A percentile compares a stretch with the other conserved stretches of the same genome.
These are phyloP conservation scores for Lolium rigidum DNA, from an alignment of 176 grass and related monocot genomes.

Conservation along the genomic window DNA sequence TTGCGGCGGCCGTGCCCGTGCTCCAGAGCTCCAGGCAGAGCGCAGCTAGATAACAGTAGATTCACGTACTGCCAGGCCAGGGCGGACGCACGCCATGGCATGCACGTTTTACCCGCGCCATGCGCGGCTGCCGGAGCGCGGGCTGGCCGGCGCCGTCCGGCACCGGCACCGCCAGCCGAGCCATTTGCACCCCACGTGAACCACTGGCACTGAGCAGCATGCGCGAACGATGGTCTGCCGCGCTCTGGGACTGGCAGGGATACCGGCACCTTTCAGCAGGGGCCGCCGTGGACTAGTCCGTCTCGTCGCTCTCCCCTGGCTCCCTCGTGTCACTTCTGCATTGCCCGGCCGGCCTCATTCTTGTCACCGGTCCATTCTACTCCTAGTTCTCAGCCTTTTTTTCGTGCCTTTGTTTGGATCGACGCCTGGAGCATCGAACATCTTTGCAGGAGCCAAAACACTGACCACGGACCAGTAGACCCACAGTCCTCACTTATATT, in stretches of 20 bases:
- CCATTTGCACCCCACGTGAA: conserved; percentile 23
- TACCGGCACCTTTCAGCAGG: background rate
- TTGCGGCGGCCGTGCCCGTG: conserved; percentile 21
- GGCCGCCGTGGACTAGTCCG: conserved; percentile 33
- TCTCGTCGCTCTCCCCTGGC: background rate
- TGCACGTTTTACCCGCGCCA: background rate
- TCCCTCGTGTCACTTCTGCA: too few species aligned
- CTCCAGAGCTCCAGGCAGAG: background rate
- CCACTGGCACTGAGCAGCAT: background rate
- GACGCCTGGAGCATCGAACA: background rate
- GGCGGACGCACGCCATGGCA: background rate
- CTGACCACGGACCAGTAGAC: background rate
- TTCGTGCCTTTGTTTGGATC: background rate
- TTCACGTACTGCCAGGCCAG: background rate
- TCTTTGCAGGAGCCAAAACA: background rate
- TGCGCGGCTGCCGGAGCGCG: conserved; percentile 7
- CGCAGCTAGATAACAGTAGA: background rate
- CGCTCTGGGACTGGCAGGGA: background rate
- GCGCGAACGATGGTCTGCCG: conserved; percentile 13
- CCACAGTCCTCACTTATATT: background rate
- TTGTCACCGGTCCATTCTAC: background rate
- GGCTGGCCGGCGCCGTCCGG: background rate
- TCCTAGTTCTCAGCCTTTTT: background rate
- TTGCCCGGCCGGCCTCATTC: background rate
- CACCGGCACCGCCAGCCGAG: background rate